A percentile compares a stretch with the other conserved stretches of the same genome.
phyloP scores from a whole-genome alignment of 179 eudicot genomes.

The Sideroxylon spinosum region DNA sequence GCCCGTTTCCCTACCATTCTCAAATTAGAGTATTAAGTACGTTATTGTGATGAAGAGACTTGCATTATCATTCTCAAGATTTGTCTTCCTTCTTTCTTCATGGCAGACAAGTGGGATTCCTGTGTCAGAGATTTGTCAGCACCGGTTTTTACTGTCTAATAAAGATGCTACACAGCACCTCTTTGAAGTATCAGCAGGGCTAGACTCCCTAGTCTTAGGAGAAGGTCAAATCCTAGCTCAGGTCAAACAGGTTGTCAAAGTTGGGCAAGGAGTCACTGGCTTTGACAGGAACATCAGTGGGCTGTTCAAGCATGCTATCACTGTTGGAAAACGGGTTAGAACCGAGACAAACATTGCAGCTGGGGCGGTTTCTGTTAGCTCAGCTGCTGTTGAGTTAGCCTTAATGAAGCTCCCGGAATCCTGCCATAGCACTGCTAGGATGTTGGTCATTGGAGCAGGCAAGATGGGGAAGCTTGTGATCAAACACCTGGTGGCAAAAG shows the following conservation, averaged over 20 bases:
- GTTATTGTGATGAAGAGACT: background rate
- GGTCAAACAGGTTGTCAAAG: constrained; percentile 58
- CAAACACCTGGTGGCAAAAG: constrained; percentile 52
- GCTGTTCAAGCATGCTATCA: constrained; percentile 56
- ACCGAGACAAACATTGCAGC: constrained; percentile 50
- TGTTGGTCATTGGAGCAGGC: constrained; percentile 55
- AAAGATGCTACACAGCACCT: constrained; percentile 56
- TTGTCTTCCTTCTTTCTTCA: constrained; percentile 12
- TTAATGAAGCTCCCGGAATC: constrained; percentile 48
- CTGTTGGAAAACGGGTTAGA: constrained; percentile 52
- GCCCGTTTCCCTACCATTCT: background rate
- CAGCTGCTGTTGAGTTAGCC: constrained; percentile 57
- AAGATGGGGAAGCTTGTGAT: constrained; percentile 61
- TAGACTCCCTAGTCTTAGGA: constrained; percentile 53
- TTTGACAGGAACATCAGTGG: constrained; percentile 59
- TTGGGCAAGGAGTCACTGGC: constrained; percentile 52
- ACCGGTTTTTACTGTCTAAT: constrained; percentile 46
- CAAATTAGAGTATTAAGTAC: background rate
- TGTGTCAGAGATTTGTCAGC: constrained; percentile 45
- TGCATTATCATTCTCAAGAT: constrained; percentile 5
- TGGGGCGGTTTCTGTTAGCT: constrained; percentile 59
- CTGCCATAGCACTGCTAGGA: constrained; percentile 34
- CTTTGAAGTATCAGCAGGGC: constrained; percentile 60
- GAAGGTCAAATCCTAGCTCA: constrained; percentile 65
- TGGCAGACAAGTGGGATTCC: constrained; percentile 53